Percentiles rank a stretch among this genome's conserved stretches.
These are phyloP conservation scores for Simmondsia chinensis DNA, from an alignment of 148 eudicot genomes.

Conservation along the genomic window DNA sequence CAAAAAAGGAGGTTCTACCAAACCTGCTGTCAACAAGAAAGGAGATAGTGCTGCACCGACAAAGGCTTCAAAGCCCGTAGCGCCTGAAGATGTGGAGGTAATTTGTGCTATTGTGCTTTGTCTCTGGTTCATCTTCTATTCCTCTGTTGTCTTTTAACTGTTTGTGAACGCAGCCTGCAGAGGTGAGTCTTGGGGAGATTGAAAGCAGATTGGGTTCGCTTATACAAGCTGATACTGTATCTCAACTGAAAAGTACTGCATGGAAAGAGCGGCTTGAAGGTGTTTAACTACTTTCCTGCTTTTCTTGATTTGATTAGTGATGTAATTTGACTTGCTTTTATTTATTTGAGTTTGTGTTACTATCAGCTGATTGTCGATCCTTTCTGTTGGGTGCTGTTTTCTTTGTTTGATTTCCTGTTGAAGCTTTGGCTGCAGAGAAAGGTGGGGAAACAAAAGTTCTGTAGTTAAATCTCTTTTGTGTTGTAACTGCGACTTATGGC, in stretches of 20 bases:
- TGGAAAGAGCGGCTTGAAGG: conserved; percentile 99
- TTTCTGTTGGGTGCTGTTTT: no score
- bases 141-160: conserved; percentile 3
- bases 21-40: conserved; percentile 56
- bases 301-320: conserved; percentile 3
- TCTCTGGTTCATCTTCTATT: background rate
- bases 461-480: no score
- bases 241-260: conserved; percentile 80
- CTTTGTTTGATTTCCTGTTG: no score
- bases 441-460: no score
- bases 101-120: background rate
- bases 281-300: conserved; percentile 12
- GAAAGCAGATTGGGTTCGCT: conserved; percentile 81
- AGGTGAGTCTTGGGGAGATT: conserved; percentile 94
- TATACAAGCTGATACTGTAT: conserved; percentile 61
- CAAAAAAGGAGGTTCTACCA: conserved; percentile 61
- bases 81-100: conserved; percentile 95
- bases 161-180: conserved; percentile 63
- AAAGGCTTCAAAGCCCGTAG: conserved; percentile 53
- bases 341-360: no score
- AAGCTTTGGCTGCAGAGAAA: no score
- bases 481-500: no score
- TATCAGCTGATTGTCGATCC: no score
- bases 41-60: conserved; percentile 49
- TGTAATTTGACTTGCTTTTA: background rate